Conservation (phyloP, 169 alveolate species). For the Besnoitia besnoiti region DNA sequence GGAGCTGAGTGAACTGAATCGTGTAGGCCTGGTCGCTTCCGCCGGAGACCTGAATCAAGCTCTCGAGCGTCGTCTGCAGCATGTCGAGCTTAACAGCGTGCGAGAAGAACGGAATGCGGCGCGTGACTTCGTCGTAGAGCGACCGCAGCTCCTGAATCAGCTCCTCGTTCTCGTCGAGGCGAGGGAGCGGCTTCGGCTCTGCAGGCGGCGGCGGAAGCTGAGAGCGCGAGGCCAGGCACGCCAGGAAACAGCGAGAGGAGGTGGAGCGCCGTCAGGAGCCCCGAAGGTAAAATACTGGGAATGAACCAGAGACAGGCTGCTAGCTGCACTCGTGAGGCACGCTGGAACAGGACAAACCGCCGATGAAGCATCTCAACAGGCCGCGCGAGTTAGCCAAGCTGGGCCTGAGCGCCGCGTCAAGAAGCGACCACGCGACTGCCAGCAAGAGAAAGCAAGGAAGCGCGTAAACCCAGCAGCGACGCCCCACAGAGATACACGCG, state of each 20-base stretch:
- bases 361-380: too few species aligned
- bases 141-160: background rate
- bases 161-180: background rate
- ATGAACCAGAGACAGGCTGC: too few species aligned
- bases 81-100: background rate
- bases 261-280: too few species aligned
- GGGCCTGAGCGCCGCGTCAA: too few species aligned
- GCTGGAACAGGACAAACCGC: too few species aligned
- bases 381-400: too few species aligned
- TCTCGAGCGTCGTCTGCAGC: background rate
- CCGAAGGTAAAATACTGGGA: too few species aligned
- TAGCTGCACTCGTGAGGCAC: too few species aligned
- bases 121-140: background rate
- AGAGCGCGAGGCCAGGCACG: background rate
- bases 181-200: background rate
- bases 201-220: background rate
- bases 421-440: too few species aligned
- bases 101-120: background rate
- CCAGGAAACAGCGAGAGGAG: background rate
- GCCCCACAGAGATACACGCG: too few species aligned
- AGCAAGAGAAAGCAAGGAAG: too few species aligned
- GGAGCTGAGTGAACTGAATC: background rate
- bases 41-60: background rate
- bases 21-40: background rate
- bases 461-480: too few species aligned